phyloP scores from a whole-genome alignment of 2,329 filamentous ascomycete genomes.

The Fusarium sacchari region DNA sequence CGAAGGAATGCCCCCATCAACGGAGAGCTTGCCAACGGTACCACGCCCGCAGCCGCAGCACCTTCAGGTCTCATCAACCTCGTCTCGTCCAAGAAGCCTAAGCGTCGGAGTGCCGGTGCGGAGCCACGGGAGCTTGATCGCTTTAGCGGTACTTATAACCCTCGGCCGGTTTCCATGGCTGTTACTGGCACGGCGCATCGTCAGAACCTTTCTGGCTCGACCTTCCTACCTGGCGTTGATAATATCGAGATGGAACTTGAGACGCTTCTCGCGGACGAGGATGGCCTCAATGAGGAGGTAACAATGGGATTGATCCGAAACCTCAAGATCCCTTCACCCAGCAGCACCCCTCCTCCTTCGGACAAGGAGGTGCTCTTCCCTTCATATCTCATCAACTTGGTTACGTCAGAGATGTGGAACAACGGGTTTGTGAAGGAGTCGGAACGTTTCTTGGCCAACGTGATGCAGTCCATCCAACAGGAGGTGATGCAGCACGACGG shows the following conservation, averaged over 20 bases:
- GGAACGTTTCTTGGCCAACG: conserved; percentile 96
- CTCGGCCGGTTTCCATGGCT: conserved; percentile 95
- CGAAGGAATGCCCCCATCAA: conserved; percentile 81
- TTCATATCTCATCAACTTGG: conserved; percentile 97
- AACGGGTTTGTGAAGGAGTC: conserved; percentile 99
- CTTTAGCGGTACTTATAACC: conserved; percentile 92
- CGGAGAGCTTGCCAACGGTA: conserved; percentile 62
- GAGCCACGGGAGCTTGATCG: conserved; percentile 88
- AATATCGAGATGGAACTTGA: conserved; percentile 96
- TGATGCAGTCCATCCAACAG: conserved; percentile 99
- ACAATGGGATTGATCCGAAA: conserved; percentile 96
- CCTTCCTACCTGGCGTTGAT: conserved; percentile 83
- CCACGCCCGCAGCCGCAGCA: conserved; percentile 58
- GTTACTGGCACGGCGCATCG: conserved; percentile 74
- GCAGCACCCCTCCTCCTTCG: conserved; percentile 86
- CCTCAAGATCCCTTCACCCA: conserved; percentile 92
- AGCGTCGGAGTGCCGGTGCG: conserved; percentile 89
- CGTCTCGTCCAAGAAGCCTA: conserved; percentile 96
- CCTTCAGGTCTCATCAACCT: conserved; percentile 91
- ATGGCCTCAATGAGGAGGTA: conserved; percentile 95
- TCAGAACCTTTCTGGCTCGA: conserved; percentile 77
- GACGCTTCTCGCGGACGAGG: conserved; percentile 91
- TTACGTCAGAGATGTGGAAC: conserved; percentile 99
- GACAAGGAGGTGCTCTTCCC: conserved; percentile 99
- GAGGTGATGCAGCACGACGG: conserved; percentile 99